Base-by-base conservation (phyloP, 176 grass and related monocot genomes). In the Rhynchospora pubera region DNA sequence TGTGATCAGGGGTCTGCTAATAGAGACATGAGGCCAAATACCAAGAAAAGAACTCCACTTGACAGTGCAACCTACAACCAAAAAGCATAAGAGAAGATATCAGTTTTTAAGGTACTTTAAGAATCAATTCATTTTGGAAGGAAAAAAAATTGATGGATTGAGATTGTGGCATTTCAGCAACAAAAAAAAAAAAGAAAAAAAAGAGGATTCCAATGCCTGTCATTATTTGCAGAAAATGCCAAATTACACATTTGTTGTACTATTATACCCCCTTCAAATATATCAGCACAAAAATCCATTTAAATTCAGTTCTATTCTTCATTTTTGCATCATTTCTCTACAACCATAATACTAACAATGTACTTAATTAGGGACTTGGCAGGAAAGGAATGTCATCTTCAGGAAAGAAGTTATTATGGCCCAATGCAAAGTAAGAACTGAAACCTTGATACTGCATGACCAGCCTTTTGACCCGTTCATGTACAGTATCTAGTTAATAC, bases 11-110 rank as follows among this genome's bases (percentile, higher is more conserved):
- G 85, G 62, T 88, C 83, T 79, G 92, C 89, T 51, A 94, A 65
- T 18, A 91, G 87, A 10, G 92, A 94, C 92, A 94, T 89, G 46
- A 94, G 86, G 62, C 92, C 92, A 10, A 94, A 94, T 71, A 94
- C 43, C 80, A 94, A 88, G 87, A 94, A 94, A 47, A 94, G 85
- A 44, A 94, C 85, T 65, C 92, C 92, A 11, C 92, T 94, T 24
- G 92, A 94, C 79, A 94, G 85, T 83, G 88, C 89, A 28, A 94
- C 92, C 92, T 94, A 78, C 80, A 83, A 79, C 3, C 13, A 73
- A 39, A 58, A 22, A n/a, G 56, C 14, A 46, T 7, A 0, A 56
- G n/a, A 86, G 60, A 61, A 53, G 15, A 70, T 32, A 52, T 73
- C 53, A 55, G 39, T 56, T 22, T n/a, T 71, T 56, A 9, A 22